Conservation (phyloP, 495 filamentous ascomycete genomes). For the Xylaria longipes region DNA sequence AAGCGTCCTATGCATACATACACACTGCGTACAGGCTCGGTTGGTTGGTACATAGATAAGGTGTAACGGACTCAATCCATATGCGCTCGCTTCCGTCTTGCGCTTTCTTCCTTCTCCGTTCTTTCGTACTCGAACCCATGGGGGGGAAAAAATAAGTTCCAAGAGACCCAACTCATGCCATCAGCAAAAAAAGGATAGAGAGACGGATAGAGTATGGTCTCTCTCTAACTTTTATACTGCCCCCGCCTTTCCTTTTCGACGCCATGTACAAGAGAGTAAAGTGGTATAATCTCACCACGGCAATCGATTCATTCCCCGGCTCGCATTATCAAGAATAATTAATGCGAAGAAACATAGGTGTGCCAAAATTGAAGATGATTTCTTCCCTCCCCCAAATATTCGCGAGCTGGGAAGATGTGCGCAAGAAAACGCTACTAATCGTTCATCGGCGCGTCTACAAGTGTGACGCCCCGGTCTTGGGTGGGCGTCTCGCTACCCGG, state of each 20-base stretch:
- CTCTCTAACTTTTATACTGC: neutral
- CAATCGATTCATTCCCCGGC: neutral
- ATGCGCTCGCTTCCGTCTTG: neutral
- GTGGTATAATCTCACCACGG: constrained; percentile 4
- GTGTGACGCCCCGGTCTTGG: constrained; percentile 66
- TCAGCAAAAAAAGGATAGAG: neutral
- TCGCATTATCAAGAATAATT: constrained; percentile 21
- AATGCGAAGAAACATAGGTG: neutral
- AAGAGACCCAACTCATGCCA: constrained; percentile 1
- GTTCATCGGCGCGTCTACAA: constrained; percentile 87
- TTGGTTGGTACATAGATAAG: neutral
- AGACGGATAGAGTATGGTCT: neutral
- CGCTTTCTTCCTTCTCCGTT: neutral
- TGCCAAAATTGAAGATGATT: neutral
- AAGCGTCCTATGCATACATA: constrained; percentile 28
- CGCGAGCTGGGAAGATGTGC: neutral
- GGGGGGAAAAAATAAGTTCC: neutral
- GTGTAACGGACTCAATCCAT: neutral
- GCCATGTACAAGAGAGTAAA: constrained; percentile 8
- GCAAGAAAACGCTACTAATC: constrained; percentile 57
- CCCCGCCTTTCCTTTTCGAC: constrained; percentile 8
- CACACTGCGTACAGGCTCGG: constrained; percentile 20
- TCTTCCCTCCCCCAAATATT: neutral
- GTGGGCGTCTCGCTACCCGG: constrained; percentile 34
- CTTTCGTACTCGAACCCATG: neutral